Conservation (phyloP, 805 yeast genomes). For the Zygosaccharomyces lentus region DNA sequence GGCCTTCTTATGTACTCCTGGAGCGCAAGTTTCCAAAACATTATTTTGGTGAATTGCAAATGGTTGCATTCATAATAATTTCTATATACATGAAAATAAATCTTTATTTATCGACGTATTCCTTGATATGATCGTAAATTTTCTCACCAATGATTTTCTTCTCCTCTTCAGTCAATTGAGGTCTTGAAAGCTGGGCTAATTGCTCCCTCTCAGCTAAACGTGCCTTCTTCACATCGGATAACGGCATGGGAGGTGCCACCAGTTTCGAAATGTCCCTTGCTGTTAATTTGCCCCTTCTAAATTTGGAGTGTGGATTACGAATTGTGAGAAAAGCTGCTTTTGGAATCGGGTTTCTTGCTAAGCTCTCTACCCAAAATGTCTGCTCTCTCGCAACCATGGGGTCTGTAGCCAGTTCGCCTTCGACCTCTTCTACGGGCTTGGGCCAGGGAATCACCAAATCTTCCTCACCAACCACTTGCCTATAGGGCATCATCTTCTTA, state of each 20-base stretch:
- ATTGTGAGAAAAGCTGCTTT: constrained; percentile 57
- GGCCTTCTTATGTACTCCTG: constrained; percentile 48
- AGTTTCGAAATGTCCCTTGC: constrained; percentile 58
- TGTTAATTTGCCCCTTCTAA: constrained; percentile 58
- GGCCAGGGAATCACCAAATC: constrained; percentile 85
- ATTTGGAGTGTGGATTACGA: constrained; percentile 72
- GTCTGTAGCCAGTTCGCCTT: constrained; percentile 54
- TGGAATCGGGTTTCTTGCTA: constrained; percentile 69
- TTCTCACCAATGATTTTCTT: constrained; percentile 42
- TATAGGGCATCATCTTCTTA: constrained; percentile 67
- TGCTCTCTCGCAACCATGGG: constrained; percentile 59
- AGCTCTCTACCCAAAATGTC: constrained; percentile 66
- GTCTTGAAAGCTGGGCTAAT: constrained; percentile 43
- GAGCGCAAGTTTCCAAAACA: constrained; percentile 50
- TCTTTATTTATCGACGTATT: constrained; percentile 5
- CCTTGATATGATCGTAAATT: constrained; percentile 19
- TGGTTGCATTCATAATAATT: background rate
- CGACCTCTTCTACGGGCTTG: constrained; percentile 42
- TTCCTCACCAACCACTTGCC: constrained; percentile 68
- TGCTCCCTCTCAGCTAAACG: constrained; percentile 51
- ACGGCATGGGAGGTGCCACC: constrained; percentile 74
- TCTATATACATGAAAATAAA: constrained; percentile 13
- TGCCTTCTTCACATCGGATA: constrained; percentile 57
- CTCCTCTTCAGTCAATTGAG: constrained; percentile 40
- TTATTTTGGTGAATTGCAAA: constrained; percentile 14